A percentile compares a stretch with the other conserved stretches of the same genome.
phyloP scores from a whole-genome alignment of 306 rosid genomes.

The Quercus variabilis region DNA sequence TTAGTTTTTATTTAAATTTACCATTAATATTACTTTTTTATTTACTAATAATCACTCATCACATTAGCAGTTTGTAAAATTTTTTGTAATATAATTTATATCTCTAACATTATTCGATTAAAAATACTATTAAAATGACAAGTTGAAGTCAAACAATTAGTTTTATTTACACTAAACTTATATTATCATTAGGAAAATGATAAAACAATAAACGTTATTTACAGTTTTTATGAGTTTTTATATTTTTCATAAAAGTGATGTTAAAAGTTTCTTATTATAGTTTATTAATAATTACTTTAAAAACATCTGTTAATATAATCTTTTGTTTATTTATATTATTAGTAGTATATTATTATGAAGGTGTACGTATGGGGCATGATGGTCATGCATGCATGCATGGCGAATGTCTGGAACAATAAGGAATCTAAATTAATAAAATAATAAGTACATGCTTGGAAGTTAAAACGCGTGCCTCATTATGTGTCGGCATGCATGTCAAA shows the following conservation, averaged over 20 bases:
- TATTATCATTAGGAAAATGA: rapidly evolving
- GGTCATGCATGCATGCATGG: conserved; percentile 14
- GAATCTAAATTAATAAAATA: background rate
- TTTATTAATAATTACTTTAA: rapidly evolving
- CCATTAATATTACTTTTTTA: too few relatives aligned
- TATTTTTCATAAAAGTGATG: rapidly evolving
- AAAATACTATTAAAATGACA: too few relatives aligned
- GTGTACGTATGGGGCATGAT: background rate
- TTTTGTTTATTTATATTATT: too few relatives aligned
- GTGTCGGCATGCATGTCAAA: conserved; percentile 11
- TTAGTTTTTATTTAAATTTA: too few relatives aligned
- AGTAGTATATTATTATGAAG: background rate
- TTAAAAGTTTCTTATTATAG: rapidly evolving
- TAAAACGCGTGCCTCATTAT: conserved; percentile 15
- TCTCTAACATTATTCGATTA: too few relatives aligned
- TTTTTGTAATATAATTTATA: too few relatives aligned
- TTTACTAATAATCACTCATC: too few relatives aligned
- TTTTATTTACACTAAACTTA: too few relatives aligned
- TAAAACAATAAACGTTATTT: rapidly evolving
- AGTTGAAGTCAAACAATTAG: too few relatives aligned
- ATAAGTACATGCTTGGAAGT: background rate
- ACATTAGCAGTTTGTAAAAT: too few relatives aligned
- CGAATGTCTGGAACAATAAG: background rate
- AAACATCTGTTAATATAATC: rapidly evolving
- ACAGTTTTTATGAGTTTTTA: too few relatives aligned